Conservation (phyloP, 1,284 basidiomycete species). For the Austropuccinia psidii region DNA sequence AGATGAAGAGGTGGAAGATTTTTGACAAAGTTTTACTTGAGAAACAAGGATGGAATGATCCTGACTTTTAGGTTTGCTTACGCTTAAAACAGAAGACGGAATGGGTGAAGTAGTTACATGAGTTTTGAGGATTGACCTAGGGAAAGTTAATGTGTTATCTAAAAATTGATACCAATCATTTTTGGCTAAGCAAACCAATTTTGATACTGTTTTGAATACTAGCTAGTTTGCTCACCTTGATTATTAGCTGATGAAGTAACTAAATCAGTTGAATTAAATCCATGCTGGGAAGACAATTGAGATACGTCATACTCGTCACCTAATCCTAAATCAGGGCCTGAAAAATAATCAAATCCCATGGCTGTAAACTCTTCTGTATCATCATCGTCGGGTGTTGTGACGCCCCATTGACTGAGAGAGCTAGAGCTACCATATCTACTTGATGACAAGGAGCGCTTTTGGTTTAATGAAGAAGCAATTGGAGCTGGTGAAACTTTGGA, state of each 20-base stretch:
- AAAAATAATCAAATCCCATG: slow-evolving; percentile 37
- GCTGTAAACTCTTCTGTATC: slow-evolving; percentile 36
- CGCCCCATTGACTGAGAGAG: slow-evolving; percentile 19
- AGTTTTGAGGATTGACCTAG: slow-evolving; percentile 16
- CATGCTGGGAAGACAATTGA: slow-evolving; percentile 17
- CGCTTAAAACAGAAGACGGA: not conserved
- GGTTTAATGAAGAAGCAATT: not conserved
- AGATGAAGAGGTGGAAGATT: slow-evolving; percentile 17
- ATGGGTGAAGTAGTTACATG: not conserved
- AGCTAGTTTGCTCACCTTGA: slow-evolving; percentile 35
- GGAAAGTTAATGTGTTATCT: slow-evolving; percentile 10
- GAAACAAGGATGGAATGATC: slow-evolving; percentile 32
- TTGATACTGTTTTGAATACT: slow-evolving; percentile 13
- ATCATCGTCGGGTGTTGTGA: slow-evolving; percentile 20
- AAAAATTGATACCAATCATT: slow-evolving; percentile 26
- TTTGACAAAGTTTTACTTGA: slow-evolving; percentile 29
- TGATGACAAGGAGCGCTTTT: not conserved
- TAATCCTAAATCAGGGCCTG: slow-evolving; percentile 23
- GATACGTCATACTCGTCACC: slow-evolving; percentile 34
- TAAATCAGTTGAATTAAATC: slow-evolving; percentile 16
- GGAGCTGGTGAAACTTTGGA: slow-evolving; percentile 11
- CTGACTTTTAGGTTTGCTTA: slow-evolving; percentile 5
- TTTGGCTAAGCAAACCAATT: slow-evolving; percentile 10
- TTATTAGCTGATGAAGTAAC: not conserved
- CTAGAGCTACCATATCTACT: slow-evolving; percentile 13